These are phyloP conservation scores for Novymonas esmeraldas DNA, from an alignment of 208 protist genomes.

Conservation along the genomic window DNA sequence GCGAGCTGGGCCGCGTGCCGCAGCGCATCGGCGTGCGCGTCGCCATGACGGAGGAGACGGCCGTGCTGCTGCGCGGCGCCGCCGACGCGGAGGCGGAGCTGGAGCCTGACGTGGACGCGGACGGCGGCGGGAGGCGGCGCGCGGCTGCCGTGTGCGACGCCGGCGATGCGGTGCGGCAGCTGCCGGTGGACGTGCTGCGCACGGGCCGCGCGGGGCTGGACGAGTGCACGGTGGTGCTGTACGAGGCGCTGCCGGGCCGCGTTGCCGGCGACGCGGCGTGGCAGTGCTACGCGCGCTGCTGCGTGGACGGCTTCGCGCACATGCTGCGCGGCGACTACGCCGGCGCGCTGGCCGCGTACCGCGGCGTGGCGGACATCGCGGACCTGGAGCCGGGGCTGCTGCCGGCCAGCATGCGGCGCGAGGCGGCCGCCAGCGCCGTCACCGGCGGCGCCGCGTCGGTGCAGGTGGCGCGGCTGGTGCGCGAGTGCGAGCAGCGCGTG, in stretches of 20 bases:
- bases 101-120: background rate
- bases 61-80: conserved; percentile 29
- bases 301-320: conserved; percentile 33
- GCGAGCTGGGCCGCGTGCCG: conserved; percentile 29
- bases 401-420: conserved; percentile 14
- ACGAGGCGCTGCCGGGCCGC: conserved; percentile 28
- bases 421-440: conserved; percentile 13
- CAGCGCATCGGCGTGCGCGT: conserved; percentile 27
- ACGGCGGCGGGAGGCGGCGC: too few relatives aligned
- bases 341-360: conserved; percentile 29
- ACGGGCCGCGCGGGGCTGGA: conserved; percentile 11
- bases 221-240: conserved; percentile 28
- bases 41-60: conserved; percentile 49
- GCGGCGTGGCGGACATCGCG: conserved; percentile 18
- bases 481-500: conserved; percentile 12
- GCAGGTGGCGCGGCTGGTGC: conserved; percentile 27
- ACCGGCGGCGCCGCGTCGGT: conserved; percentile 12
- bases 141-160: conserved; percentile 36
- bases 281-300: conserved; percentile 21
- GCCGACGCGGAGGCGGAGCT: background rate
- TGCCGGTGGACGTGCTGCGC: conserved; percentile 37
- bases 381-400: conserved; percentile 24
- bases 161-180: conserved; percentile 34
- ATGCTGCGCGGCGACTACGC: conserved; percentile 47
- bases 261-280: conserved; percentile 23